These are phyloP conservation scores for Hortaea werneckii DNA, from an alignment of 2,329 filamentous ascomycete species.

Conservation along the genomic window DNA sequence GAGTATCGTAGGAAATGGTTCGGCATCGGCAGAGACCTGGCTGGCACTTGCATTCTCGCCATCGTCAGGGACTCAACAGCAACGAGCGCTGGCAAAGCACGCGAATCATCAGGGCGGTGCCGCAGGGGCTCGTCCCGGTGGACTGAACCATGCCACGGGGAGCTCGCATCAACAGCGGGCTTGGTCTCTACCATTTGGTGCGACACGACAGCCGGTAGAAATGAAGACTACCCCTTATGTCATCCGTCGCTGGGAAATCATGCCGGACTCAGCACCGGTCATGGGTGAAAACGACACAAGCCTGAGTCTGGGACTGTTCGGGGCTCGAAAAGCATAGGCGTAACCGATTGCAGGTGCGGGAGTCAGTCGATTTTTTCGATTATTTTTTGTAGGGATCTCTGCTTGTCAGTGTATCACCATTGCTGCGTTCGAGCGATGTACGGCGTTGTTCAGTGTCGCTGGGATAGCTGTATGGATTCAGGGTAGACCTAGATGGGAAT, in stretches of 20 bases:
- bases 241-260: conserved; percentile 61
- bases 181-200: no score
- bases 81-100: conserved; percentile 15
- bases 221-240: conserved; percentile 33
- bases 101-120: conserved; percentile 5
- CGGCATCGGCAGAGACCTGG: conserved; percentile 30
- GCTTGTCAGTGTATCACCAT: no score
- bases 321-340: conserved; percentile 44
- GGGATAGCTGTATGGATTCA: no score
- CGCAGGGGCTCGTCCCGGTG: background rate
- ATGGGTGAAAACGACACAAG: conserved; percentile 68
- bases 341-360: no score
- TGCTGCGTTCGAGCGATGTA: conserved; percentile 3
- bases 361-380: no score
- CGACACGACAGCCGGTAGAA: no score
- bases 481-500: no score
- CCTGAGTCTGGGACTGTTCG: conserved; percentile 63
- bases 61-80: conserved; percentile 19
- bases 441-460: no score
- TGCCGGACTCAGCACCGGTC: conserved; percentile 59
- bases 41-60: conserved; percentile 24
- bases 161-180: no score
- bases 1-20: conserved; percentile 30
- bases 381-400: no score
- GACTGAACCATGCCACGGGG: background rate